Conservation (phyloP, 306 rosid species). For the Castanospermum australe region DNA sequence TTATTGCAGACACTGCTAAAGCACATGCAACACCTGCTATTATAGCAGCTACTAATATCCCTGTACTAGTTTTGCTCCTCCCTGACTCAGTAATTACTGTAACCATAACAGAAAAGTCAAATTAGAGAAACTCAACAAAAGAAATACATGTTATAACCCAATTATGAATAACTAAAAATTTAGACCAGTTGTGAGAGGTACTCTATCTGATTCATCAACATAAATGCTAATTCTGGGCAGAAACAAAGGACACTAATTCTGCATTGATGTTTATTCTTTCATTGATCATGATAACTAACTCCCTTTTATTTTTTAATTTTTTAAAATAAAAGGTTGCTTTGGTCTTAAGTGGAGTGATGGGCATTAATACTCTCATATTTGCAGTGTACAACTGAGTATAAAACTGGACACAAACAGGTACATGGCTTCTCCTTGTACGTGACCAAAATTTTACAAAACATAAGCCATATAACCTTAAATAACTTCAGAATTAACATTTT, state of each 20-base stretch:
- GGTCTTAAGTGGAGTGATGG: neutral
- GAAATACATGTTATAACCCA: neutral
- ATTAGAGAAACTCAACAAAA: conserved; percentile 23
- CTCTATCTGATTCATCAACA: conserved; percentile 20
- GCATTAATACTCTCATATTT: neutral
- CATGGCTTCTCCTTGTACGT: neutral
- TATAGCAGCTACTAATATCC: conserved; percentile 42
- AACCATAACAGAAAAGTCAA: conserved; percentile 8
- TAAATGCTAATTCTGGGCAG: neutral
- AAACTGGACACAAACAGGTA: neutral
- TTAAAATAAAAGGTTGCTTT: neutral
- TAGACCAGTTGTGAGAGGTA: neutral
- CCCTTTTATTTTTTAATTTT: neutral
- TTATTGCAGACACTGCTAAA: conserved; percentile 42
- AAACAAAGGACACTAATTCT: conserved; percentile 7
- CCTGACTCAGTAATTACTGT: conserved; percentile 30
- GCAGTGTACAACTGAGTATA: neutral
- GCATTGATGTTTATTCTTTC: conserved; percentile 10
- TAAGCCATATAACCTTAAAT: neutral
- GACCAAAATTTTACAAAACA: neutral
- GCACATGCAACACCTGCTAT: conserved; percentile 49
- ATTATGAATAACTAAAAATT: conserved; percentile 3
- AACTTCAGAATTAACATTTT: neutral
- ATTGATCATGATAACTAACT: neutral
- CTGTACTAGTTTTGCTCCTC: conserved; percentile 31